Conservation (phyloP, 108 stramenopile species). For the Discostella pseudostelligera region DNA sequence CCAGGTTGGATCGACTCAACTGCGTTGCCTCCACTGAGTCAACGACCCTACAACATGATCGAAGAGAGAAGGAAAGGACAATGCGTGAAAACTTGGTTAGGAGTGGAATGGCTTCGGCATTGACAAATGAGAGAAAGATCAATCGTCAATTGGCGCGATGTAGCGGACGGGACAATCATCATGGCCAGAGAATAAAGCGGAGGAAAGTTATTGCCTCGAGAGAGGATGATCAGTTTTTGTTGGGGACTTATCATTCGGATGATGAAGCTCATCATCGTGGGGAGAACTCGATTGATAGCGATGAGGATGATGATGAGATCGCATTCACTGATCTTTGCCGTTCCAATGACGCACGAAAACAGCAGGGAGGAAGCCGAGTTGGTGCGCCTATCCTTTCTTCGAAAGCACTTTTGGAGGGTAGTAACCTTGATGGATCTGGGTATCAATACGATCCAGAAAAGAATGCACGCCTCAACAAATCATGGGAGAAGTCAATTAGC, state of each 20-base stretch:
- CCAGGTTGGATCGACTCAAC: conserved; percentile 32
- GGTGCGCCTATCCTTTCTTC: conserved; percentile 11
- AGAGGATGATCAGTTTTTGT: conserved; percentile 46
- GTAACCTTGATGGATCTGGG: conserved; percentile 61
- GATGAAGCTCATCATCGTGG: conserved; percentile 24
- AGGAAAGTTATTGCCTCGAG: conserved; percentile 5
- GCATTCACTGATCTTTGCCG: conserved; percentile 8
- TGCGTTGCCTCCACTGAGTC: conserved; percentile 14
- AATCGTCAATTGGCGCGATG: conserved; percentile 12
- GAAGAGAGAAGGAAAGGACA: conserved; percentile 18
- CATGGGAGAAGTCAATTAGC: conserved; percentile 1
- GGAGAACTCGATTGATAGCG: conserved; percentile 10
- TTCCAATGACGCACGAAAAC: not conserved
- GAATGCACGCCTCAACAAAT: conserved; percentile 21
- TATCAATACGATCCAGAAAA: conserved; percentile 22
- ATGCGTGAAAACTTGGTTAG: conserved; percentile 42
- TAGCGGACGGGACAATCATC: not conserved
- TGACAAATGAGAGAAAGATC: conserved; percentile 29
- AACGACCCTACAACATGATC: not conserved
- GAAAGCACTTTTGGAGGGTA: conserved; percentile 48
- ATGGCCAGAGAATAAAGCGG: not conserved
- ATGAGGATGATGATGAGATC: conserved; percentile 31
- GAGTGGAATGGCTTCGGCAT: conserved; percentile 33
- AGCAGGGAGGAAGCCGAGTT: not conserved
- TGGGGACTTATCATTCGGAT: conserved; percentile 56